phyloP scores from a whole-genome alignment of 2,329 filamentous ascomycete genomes.

The Fusarium cicatricum region DNA sequence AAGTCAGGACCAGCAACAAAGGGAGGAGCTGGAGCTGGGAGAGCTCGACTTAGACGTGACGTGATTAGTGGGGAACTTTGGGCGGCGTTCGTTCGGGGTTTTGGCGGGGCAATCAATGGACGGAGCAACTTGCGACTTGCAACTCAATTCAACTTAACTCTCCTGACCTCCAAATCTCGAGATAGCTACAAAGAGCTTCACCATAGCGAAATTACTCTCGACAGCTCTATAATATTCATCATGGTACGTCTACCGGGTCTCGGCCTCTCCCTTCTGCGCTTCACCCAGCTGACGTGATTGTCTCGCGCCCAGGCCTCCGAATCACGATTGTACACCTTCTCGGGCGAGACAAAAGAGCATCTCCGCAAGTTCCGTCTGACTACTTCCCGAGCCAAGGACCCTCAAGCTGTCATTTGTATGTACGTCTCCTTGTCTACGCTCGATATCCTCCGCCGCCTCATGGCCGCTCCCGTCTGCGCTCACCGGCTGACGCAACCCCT shows the following conservation, averaged over 20 bases:
- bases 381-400: constrained; percentile 84
- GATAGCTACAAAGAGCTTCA: constrained; percentile 24
- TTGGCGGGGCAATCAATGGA: constrained; percentile 20
- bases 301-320: constrained; percentile 66
- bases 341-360: constrained; percentile 85
- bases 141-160: not conserved
- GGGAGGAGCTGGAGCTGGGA: too few relatives aligned
- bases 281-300: constrained; percentile 20
- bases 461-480: not conserved
- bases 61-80: constrained; percentile 23
- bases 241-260: constrained; percentile 26
- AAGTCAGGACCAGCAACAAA: too few relatives aligned
- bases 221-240: not conserved
- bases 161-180: constrained; percentile 1
- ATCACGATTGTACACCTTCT: constrained; percentile 91
- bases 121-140: constrained; percentile 18
- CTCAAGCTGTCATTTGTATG: constrained; percentile 95
- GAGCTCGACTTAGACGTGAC: constrained; percentile 6
- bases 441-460: not conserved
- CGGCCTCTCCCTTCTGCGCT: not conserved
- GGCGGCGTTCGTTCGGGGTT: constrained; percentile 14
- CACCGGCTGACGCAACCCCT: constrained; percentile 18
- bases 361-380: constrained; percentile 93
- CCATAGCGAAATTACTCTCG: not conserved
- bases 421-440: constrained; percentile 45